A percentile compares a stretch with the other conserved stretches of the same genome.
These are phyloP conservation scores for Diatrype stigma DNA, from an alignment of 2,329 filamentous ascomycete genomes.

Conservation along the genomic window DNA sequence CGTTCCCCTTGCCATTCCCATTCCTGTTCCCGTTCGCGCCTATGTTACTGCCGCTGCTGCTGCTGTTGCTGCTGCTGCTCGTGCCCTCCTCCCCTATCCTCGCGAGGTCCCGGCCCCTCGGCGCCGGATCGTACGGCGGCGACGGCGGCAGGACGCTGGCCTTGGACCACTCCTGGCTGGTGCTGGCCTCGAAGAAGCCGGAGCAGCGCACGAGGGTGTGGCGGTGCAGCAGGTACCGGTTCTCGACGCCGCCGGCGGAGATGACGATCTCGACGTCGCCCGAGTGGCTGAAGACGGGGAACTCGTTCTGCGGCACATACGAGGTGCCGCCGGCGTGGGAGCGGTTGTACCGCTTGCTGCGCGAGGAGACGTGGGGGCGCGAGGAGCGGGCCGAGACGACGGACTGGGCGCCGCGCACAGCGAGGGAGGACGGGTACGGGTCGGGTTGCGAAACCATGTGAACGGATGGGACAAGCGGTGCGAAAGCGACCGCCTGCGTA, in stretches of 20 bases:
- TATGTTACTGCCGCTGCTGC: constrained; percentile 12
- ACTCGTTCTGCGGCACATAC: constrained; percentile 78
- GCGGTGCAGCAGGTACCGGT: constrained; percentile 81
- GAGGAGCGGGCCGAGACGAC: constrained; percentile 61
- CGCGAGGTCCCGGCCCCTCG: constrained; percentile 44
- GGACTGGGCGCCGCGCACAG: constrained; percentile 56
- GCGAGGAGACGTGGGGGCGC: constrained; percentile 40
- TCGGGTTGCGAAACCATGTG: constrained; percentile 63
- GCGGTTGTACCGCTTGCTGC: constrained; percentile 71
- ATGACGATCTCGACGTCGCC: constrained; percentile 87
- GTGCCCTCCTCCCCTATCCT: constrained; percentile 46
- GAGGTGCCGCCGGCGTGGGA: constrained; percentile 72
- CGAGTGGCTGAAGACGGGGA: constrained; percentile 83
- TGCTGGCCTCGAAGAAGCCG: constrained; percentile 87
- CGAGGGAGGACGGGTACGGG: constrained; percentile 43
- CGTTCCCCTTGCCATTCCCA: constrained; percentile 30
- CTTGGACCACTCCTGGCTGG: constrained; percentile 71
- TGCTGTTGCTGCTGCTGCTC: too few species aligned
- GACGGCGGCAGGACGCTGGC: constrained; percentile 31
- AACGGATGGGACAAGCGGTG: constrained; percentile 9
- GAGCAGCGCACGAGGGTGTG: constrained; percentile 87
- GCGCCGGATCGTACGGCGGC: constrained; percentile 17
- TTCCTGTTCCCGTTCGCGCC: constrained; percentile 30
- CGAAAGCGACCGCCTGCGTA: neutral
- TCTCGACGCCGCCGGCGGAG: constrained; percentile 64